phyloP scores from a whole-genome alignment of 1,139 yeast genomes.

The Magnusiomyces fungicola region DNA sequence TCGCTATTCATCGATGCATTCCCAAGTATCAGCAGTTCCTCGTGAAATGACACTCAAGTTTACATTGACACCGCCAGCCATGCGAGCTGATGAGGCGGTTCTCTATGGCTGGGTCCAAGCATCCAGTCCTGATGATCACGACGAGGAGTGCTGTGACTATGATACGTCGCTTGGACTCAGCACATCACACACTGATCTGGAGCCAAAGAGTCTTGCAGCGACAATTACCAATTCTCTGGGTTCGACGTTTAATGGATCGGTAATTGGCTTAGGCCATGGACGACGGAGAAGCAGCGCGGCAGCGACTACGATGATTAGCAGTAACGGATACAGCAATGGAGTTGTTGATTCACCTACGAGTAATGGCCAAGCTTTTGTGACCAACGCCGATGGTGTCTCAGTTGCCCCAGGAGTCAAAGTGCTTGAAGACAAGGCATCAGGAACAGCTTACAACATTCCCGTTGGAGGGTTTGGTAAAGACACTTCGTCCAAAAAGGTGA shows the following conservation, averaged over 20 bases:
- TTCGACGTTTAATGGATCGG: neutral
- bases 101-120: conserved; percentile 29
- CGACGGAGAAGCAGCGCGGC: neutral
- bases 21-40: no score
- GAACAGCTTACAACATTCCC: conserved; percentile 15
- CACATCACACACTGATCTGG: neutral
- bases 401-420: conserved; percentile 5
- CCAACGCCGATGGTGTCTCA: neutral
- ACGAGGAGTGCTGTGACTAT: neutral
- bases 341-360: no score
- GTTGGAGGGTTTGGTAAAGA: conserved; percentile 22
- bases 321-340: no score
- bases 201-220: no score
- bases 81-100: conserved; percentile 29
- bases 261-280: neutral
- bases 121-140: neutral
- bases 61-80: conserved; percentile 28
- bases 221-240: no score
- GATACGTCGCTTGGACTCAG: neutral
- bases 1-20: no score
- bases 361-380: no score
- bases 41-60: conserved; percentile 30
- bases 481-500: conserved; percentile 15
- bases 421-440: neutral
- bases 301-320: neutral